Evolutionary conservation across 176 grass and related monocot genomes (phyloP).

Genomic region (Oryza officinalis): DNA sequence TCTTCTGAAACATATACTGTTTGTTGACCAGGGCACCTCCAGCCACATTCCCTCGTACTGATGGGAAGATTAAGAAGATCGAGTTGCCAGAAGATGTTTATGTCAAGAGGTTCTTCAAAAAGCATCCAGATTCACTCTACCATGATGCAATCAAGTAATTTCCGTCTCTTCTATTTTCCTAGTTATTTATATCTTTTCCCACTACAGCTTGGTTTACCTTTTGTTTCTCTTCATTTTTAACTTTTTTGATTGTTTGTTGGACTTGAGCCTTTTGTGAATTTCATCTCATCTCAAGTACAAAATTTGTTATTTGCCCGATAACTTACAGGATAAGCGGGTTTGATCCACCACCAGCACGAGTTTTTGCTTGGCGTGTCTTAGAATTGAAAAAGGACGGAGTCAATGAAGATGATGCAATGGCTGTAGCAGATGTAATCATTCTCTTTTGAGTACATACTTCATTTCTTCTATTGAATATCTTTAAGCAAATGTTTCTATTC

Average conservation of each 20-base stretch:
- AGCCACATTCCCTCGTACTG: slow-evolving; percentile 51
- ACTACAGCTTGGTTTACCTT: slow-evolving; percentile 1
- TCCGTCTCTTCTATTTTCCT: background rate
- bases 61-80: slow-evolving; percentile 62
- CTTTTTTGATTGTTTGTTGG: background rate
- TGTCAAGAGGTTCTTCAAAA: slow-evolving; percentile 58
- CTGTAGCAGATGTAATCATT: slow-evolving; percentile 81
- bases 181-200: background rate
- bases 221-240: background rate
- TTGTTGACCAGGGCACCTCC: slow-evolving; percentile 53
- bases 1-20: background rate
- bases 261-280: background rate
- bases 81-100: slow-evolving; percentile 65
- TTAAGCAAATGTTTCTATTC: background rate
- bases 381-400: slow-evolving; percentile 75
- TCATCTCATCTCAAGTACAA: background rate
- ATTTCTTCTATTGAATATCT: slow-evolving; percentile 13
- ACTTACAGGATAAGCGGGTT: slow-evolving; percentile 71
- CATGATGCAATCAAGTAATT: slow-evolving; percentile 68
- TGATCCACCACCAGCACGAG: slow-evolving; percentile 77
- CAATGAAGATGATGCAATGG: slow-evolving; percentile 69
- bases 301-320: background rate
- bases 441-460: background rate
- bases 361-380: slow-evolving; percentile 88
- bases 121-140: slow-evolving; percentile 62